These are phyloP conservation scores for Colletotrichum noveboracense DNA, from an alignment of 2,329 filamentous ascomycete genomes.

Conservation along the genomic window DNA sequence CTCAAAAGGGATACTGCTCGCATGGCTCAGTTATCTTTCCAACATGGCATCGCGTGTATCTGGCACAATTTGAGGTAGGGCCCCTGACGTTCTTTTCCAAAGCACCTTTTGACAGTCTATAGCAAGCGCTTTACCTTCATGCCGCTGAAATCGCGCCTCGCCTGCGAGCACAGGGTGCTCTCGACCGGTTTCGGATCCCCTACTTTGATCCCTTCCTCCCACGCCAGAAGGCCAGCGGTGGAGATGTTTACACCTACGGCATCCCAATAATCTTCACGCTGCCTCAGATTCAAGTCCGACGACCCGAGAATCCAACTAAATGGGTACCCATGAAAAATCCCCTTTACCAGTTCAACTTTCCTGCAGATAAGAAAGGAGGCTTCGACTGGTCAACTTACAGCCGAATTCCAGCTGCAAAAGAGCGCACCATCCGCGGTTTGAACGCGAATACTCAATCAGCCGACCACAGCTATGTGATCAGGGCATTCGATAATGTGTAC, in stretches of 20 bases:
- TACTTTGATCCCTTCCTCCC: neutral
- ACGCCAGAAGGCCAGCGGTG: neutral
- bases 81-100: rapidly evolving
- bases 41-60: slow-evolving; percentile 4
- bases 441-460: neutral
- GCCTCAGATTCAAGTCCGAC: neutral
- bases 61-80: slow-evolving; percentile 1
- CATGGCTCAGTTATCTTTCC: neutral
- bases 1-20: neutral
- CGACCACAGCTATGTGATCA: neutral
- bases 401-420: neutral
- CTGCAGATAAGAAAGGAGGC: neutral
- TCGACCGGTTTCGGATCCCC: neutral
- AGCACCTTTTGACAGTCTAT: neutral
- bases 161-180: neutral
- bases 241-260: neutral
- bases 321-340: neutral
- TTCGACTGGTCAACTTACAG: neutral
- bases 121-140: neutral
- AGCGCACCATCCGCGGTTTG: neutral
- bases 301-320: neutral
- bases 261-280: neutral
- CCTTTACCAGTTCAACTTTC: neutral
- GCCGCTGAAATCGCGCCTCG: neutral
- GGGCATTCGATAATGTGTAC: neutral